Percentiles rank a stretch among this genome's conserved stretches.
Evolutionary conservation across 805 yeast genomes (phyloP).

Genomic region (Myxozyma mucilagina): DNA sequence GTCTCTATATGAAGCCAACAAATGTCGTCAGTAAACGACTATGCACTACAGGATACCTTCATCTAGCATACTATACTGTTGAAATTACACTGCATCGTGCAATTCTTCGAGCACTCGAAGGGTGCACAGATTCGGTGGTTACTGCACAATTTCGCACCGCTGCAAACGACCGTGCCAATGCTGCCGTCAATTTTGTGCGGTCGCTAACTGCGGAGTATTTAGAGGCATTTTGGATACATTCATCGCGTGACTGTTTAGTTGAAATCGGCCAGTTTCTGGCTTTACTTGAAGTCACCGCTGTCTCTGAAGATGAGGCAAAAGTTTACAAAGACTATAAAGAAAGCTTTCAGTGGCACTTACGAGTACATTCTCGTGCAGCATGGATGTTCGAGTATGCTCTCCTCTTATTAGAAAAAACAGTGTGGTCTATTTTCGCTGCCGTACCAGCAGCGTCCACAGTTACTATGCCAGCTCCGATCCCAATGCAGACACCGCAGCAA

Average conservation of each 20-base stretch:
- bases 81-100: conserved; percentile 31
- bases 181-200: conserved; percentile 34
- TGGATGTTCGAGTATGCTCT: conserved; percentile 34
- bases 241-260: conserved; percentile 33
- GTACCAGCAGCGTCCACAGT: conserved; percentile 17
- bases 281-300: conserved; percentile 30
- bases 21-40: conserved; percentile 18
- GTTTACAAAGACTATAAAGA: conserved; percentile 22
- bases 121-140: conserved; percentile 20
- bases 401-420: conserved; percentile 28
- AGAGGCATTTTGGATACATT: conserved; percentile 36
- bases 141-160: conserved; percentile 22
- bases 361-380: conserved; percentile 33
- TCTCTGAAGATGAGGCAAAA: conserved; percentile 23
- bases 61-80: conserved; percentile 29
- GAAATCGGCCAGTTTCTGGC: conserved; percentile 35
- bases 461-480: neutral
- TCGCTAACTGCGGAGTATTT: conserved; percentile 33
- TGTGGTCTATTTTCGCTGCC: conserved; percentile 31
- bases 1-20: conserved; percentile 24
- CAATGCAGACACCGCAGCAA: neutral
- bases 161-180: conserved; percentile 27
- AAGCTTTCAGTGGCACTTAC: conserved; percentile 32
- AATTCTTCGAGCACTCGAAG: conserved; percentile 28
- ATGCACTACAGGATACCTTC: conserved; percentile 31